phyloP scores from a whole-genome alignment of 208 protist genomes.

The Phytomonas francai region DNA sequence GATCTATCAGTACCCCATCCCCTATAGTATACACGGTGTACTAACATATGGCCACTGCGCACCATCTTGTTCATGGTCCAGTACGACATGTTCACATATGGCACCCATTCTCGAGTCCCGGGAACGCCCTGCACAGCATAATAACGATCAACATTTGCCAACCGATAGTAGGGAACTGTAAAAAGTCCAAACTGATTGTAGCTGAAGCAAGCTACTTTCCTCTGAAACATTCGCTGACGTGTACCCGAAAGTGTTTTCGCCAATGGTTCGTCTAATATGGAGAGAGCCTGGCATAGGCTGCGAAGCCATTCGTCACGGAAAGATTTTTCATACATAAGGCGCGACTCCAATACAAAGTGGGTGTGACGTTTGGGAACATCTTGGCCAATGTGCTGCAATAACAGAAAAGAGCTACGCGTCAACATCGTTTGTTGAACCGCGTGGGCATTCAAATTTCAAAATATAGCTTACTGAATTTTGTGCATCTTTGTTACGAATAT shows the following conservation, averaged over 20 bases:
- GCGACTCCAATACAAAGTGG: conserved; percentile 78
- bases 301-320: conserved; percentile 87
- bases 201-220: conserved; percentile 81
- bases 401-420: conserved; percentile 16
- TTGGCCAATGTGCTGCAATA: conserved; percentile 81
- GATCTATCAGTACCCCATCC: conserved; percentile 77
- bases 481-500: conserved; percentile 18
- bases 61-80: conserved; percentile 91
- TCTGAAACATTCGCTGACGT: conserved; percentile 74
- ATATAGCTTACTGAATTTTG: conserved; percentile 19
- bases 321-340: conserved; percentile 89
- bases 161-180: conserved; percentile 68
- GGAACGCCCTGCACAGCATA: conserved; percentile 68
- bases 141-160: conserved; percentile 83
- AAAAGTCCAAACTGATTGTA: conserved; percentile 90
- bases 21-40: conserved; percentile 82
- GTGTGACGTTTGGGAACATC: conserved; percentile 83
- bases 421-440: conserved; percentile 24
- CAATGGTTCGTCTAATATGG: conserved; percentile 70
- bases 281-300: conserved; percentile 68
- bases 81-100: conserved; percentile 81
- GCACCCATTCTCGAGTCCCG: conserved; percentile 86
- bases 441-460: conserved; percentile 3
- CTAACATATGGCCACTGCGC: conserved; percentile 73
- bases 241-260: conserved; percentile 60